Conservation (phyloP, 2,329 filamentous ascomycete genomes). For the Xylaria sp. region DNA sequence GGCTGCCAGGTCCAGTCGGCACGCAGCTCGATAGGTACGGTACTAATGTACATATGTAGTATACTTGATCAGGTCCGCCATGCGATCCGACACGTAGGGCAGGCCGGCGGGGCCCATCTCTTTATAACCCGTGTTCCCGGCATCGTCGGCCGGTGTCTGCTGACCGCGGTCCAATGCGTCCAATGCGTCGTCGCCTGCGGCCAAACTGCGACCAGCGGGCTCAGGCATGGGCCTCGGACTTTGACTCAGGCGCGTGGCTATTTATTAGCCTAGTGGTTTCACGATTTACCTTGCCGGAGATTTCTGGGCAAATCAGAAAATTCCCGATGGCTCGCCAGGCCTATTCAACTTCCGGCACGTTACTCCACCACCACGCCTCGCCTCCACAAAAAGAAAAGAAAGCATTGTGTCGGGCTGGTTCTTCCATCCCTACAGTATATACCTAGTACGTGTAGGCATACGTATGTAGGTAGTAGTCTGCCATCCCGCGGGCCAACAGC, state of each 20-base stretch:
- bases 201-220: constrained; percentile 31
- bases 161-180: constrained; percentile 29
- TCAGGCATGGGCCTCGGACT: background rate
- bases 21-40: too few relatives aligned
- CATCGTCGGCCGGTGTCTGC: constrained; percentile 28
- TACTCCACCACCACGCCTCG: constrained; percentile 1
- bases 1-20: background rate
- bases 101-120: constrained; percentile 4
- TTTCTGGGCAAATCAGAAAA: constrained; percentile 26
- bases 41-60: too few relatives aligned
- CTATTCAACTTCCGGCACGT: constrained; percentile 17
- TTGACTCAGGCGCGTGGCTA: background rate
- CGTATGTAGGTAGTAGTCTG: background rate
- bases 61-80: background rate
- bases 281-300: constrained; percentile 19
- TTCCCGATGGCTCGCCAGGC: constrained; percentile 16
- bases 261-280: constrained; percentile 13
- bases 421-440: too few relatives aligned
- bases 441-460: too few relatives aligned
- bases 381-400: background rate
- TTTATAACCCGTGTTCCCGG: background rate
- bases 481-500: background rate
- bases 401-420: background rate
- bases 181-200: constrained; percentile 33
- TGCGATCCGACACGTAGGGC: background rate